Evolutionary conservation across 2,329 filamentous ascomycete genomes (phyloP), one percentile per base, ranked within the genome.

Genomic region (Pseudogymnoascus sp.): DNA sequence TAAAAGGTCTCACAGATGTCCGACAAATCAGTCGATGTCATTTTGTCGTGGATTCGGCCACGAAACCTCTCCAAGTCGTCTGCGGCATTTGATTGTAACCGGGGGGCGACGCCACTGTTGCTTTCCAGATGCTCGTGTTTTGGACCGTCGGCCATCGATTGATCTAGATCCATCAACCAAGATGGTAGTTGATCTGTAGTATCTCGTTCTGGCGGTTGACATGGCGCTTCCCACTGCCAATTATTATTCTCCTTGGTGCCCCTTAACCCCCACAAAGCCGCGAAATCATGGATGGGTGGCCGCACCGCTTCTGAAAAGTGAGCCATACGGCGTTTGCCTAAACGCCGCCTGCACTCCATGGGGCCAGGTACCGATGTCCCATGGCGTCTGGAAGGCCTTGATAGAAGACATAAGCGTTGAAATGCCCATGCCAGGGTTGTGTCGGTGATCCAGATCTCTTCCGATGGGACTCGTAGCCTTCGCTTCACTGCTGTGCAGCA

Each of bases 401-500:
- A 76, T 1, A 71, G 65, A 40, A 69, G 67, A 61, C 71, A 77
- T 69, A 78, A 81, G 17, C 78, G 76, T 57, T 79, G 77, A 67
- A 85, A 83, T 2, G 80, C 79, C 62, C 75, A 73, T 23, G 76
- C 73, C 13, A 88, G 78, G 23, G 82, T 68, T 53, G 82, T 77
- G 68, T 89, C 86, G 31, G 81, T 80, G 66, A 88, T 79, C 83
- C 85, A 88, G 68, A 86, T 70, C 47, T 77, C 74, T 61, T 82
- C 80, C 64, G 68, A 68, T 10, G 76, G 69, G 19, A 75, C 68
- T 47, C 72, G 67, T 44, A 78, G 36, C 40, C 77, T 76, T 67
- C 75, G 75, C 65, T 78, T 78, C 69, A 78, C 76, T 74, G 77
- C 79, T 75, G 78, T 77, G 71, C 76, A 78, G 77, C 80, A 84